Base-by-base conservation (phyloP, 2,329 filamentous ascomycete species). In the Arthrobotrys entomopaga region DNA sequence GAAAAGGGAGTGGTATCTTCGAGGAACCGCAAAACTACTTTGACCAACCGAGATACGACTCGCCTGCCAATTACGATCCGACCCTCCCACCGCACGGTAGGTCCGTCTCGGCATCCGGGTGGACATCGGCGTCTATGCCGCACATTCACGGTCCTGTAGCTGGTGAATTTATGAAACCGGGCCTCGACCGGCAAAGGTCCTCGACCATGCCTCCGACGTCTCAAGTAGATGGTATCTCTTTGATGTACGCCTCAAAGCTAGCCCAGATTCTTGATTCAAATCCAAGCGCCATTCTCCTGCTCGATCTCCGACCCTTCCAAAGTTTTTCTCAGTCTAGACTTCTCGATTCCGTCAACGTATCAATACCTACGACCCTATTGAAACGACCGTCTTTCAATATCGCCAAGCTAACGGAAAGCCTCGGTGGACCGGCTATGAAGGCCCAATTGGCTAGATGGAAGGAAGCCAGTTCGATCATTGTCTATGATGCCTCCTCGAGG, bases 361-460 rank as follows among this genome's bases (percentile, higher is more conserved):
- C 95, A 80, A 96, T 98, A 74, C 95, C 95, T 0, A 98, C 95
- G 0, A 98, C 94, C 0, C 83, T 99, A 13, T 83, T 99, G 16
- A 98, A 98, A 82, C 86, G 95, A 57, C 89, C 92, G 0, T 96
- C 93, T 0, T 98, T 96, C 82, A 94, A 94, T 78, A 87, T 96
- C 11, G 86, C 93, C 76, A 97, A 96, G 80, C 84, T 99, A 34
- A 88, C 91, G 77, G 90, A 93, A 75, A 97, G 92, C 0, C 96
- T 99, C 80, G 90, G 91, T 74, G 87, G 86, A 13, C 87, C 90
- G 5, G 82, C 85, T 1, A 89, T 94, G 70, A 89, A 90, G 77
- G 84, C 84, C 8, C 90, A 85, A 70, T 97, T 99, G 79, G 85
- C 90, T 16, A 85, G 85, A 42, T 98, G 95, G 95, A 86, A 84